A percentile compares a stretch with the other conserved stretches of the same genome.
Conservation (phyloP, 768 basidiomycete genomes). For the Dentipellis sp. region DNA sequence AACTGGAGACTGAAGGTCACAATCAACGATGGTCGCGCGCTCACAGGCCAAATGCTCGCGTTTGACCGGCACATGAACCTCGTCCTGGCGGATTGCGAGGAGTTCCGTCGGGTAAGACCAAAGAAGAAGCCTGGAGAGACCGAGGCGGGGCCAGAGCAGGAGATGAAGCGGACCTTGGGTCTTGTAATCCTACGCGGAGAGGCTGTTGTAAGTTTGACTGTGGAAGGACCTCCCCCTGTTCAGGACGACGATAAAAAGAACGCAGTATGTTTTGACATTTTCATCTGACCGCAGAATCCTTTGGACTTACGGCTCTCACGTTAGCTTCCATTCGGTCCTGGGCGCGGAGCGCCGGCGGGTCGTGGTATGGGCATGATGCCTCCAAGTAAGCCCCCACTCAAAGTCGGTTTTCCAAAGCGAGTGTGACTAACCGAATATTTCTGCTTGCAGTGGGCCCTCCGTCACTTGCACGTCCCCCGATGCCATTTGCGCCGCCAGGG, state of each 20-base stretch:
- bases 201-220: constrained; percentile 88
- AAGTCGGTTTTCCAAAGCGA: constrained; percentile 1
- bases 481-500: constrained; percentile 57
- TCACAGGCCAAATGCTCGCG: constrained; percentile 98
- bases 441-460: constrained; percentile 44
- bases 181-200: constrained; percentile 95
- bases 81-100: constrained; percentile 96
- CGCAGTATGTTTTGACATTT: constrained; percentile 37
- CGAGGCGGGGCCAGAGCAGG: constrained; percentile 71
- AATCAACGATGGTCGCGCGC: constrained; percentile 91
- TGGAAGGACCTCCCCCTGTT: constrained; percentile 91
- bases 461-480: constrained; percentile 57
- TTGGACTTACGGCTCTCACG: constrained; percentile 11
- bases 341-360: constrained; percentile 92
- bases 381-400: constrained; percentile 44
- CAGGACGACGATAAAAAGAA: constrained; percentile 87
- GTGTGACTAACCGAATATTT: too few species aligned
- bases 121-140: constrained; percentile 83
- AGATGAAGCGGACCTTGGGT: constrained; percentile 95
- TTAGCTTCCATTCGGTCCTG: constrained; percentile 82
- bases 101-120: constrained; percentile 85
- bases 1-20: constrained; percentile 97
- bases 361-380: constrained; percentile 97
- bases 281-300: neutral
- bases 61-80: constrained; percentile 99